Percentiles rank a stretch among this genome's conserved stretches.
These are phyloP conservation scores for Filosporella fistucella DNA, from an alignment of 495 filamentous ascomycete genomes.

Conservation along the genomic window DNA sequence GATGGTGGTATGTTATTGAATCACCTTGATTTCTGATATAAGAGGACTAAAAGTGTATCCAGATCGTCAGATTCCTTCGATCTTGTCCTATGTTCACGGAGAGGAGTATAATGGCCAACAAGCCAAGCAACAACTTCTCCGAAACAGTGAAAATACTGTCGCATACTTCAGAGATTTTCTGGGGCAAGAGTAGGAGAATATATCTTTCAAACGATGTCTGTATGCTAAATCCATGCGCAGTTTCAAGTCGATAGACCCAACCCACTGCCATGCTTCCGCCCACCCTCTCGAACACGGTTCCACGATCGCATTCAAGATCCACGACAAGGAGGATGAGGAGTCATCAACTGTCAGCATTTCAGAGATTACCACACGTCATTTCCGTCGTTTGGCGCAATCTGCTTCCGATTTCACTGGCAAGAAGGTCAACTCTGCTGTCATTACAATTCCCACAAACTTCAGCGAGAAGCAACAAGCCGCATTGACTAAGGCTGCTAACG, in stretches of 20 bases:
- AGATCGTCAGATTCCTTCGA: conserved; percentile 96
- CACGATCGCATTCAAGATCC: conserved; percentile 76
- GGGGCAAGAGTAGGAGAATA: conserved; percentile 69
- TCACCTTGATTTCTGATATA: conserved; percentile 4
- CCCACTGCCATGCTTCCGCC: conserved; percentile 86
- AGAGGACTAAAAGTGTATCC: conserved; percentile 15
- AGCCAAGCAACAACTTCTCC: conserved; percentile 86
- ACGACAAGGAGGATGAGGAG: conserved; percentile 66
- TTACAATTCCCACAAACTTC: conserved; percentile 94
- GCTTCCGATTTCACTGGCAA: conserved; percentile 90
- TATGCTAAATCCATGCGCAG: conserved; percentile 30
- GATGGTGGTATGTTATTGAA: conserved; percentile 71
- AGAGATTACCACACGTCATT: conserved; percentile 82
- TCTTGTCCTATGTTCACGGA: conserved; percentile 88
- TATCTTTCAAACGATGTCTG: not conserved
- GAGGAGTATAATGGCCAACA: conserved; percentile 97
- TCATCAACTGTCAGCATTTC: conserved; percentile 71
- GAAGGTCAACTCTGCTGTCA: conserved; percentile 85
- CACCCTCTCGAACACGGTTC: conserved; percentile 76
- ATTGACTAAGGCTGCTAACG: conserved; percentile 69
- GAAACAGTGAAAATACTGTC: conserved; percentile 88
- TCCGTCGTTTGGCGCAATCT: conserved; percentile 74
- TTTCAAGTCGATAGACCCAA: conserved; percentile 94
- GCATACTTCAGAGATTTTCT: conserved; percentile 95
- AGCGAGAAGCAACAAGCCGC: conserved; percentile 78